Evolutionary conservation across 2,329 filamentous ascomycete genomes (phyloP), one percentile per base, ranked within the genome.

Genomic region (Ophiostoma fasciatum): DNA sequence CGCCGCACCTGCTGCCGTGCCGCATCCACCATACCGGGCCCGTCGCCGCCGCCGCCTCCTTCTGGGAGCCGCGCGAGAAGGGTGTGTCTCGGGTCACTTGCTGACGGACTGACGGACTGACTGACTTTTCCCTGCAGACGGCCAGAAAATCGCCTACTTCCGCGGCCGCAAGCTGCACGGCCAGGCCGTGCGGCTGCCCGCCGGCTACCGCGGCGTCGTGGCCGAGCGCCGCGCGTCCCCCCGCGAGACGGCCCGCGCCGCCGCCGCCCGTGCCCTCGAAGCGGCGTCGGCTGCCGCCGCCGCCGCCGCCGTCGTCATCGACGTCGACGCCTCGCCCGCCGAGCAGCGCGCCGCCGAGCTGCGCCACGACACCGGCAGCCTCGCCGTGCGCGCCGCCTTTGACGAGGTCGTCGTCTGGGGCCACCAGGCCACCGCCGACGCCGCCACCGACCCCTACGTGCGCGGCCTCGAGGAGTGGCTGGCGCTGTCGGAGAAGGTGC

Each of bases 381-480:
- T 88, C 46, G 67, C 80, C 34, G 62, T 72, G 29, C 63, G 75
- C 15, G 75, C 74, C 2, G 64, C 64, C 13, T 94, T 94, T 51
- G 73, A 84, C 7, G 65, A 80, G 37, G 54, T 94, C 34, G 59
- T 83, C 4, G 66, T 94, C n/a, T 96, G 87, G 87, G 77, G 71
- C 0, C 85, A 94, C 53, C 85, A 90, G 46, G 56, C 60, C 1
- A 48, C 71, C 33, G 74, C 74, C 6, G 74, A 78, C 41, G 63
- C 64, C 1, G 63, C 63, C 20, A 59, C 59, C 6, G 83, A 94
- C 56, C 62, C 69, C 1, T 90, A 84, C 52, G 62, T 82, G 5
- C 78, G 79, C 51, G 74, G 78, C 0, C 60, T 93, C 29, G 69
- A 78, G 45, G 85, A 94, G 55, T 94, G 85, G 84, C 63, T 92